phyloP scores from a whole-genome alignment of 805 yeast species.

The Cyberlindnera euphorbiae region DNA sequence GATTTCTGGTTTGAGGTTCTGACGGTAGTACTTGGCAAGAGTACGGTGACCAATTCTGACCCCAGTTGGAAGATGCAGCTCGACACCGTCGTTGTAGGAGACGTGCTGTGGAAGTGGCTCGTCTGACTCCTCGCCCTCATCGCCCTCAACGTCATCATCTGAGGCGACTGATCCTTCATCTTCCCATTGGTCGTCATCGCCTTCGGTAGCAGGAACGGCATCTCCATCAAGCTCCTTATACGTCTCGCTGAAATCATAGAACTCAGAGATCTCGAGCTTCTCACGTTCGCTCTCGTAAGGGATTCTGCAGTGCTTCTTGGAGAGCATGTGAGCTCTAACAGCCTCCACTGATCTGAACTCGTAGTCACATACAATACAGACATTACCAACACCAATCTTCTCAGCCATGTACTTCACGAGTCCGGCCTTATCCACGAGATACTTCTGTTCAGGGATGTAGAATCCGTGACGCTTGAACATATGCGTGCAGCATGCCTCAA shows the following conservation, averaged over 20 bases:
- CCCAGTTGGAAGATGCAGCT: conserved; percentile 79
- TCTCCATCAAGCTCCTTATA: conserved; percentile 36
- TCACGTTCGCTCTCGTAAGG: conserved; percentile 87
- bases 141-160: conserved; percentile 29
- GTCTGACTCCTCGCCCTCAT: conserved; percentile 16
- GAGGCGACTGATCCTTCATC: conserved; percentile 35
- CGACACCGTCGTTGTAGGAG: conserved; percentile 58
- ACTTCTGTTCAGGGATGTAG: conserved; percentile 80
- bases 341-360: conserved; percentile 85
- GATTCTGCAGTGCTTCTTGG: conserved; percentile 82
- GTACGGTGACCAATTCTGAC: conserved; percentile 83
- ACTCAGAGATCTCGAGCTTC: conserved; percentile 82
- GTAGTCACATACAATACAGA: conserved; percentile 78
- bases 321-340: conserved; percentile 84
- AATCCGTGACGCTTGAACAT: conserved; percentile 80
- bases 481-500: conserved; percentile 58
- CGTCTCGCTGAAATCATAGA: conserved; percentile 81
- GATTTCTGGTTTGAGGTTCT: conserved; percentile 56
- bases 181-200: conserved; percentile 29
- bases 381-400: conserved; percentile 86
- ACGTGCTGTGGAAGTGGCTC: conserved; percentile 35
- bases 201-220: conserved; percentile 28
- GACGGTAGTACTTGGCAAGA: conserved; percentile 72
- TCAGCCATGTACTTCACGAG: conserved; percentile 77
- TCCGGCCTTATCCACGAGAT: conserved; percentile 66